Evolutionary conservation across 2,329 filamentous ascomycete species (phyloP).

Genomic region (Myriosclerotinia curreyana): DNA sequence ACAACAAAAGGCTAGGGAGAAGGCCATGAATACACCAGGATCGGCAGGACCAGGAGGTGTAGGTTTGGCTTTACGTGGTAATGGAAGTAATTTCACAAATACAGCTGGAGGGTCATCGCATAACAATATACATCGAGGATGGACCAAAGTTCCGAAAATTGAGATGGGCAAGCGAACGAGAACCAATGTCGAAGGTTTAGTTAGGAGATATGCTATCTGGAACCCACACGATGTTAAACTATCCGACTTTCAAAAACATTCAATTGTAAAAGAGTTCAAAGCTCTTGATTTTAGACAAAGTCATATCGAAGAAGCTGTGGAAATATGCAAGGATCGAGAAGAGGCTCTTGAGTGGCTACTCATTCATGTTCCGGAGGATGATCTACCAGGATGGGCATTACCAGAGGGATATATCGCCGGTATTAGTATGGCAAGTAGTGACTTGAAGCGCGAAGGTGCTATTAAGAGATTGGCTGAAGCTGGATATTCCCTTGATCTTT

Average conservation of each 20-base stretch:
- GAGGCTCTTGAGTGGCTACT: conserved; percentile 95
- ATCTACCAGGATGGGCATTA: conserved; percentile 87
- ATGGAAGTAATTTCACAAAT: conserved; percentile 36
- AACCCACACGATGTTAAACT: conserved; percentile 75
- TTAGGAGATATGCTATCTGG: conserved; percentile 79
- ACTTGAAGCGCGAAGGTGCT: conserved; percentile 76
- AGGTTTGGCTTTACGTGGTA: conserved; percentile 50
- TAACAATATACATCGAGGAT: conserved; percentile 59
- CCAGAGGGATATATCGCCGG: conserved; percentile 91
- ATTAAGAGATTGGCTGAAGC: conserved; percentile 77
- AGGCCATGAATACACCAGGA: conserved; percentile 61
- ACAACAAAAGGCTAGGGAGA: conserved; percentile 63
- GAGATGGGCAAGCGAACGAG: conserved; percentile 86
- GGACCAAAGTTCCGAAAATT: conserved; percentile 82
- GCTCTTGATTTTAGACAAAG: conserved; percentile 83
- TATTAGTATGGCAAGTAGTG: conserved; percentile 77
- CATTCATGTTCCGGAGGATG: conserved; percentile 95
- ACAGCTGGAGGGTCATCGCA: conserved; percentile 39
- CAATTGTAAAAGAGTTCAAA: conserved; percentile 69
- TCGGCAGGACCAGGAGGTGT: conserved; percentile 45
- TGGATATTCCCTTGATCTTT: conserved; percentile 83
- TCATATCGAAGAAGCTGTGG: conserved; percentile 83
- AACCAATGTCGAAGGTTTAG: conserved; percentile 71
- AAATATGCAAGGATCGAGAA: conserved; percentile 84
- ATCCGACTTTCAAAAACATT: conserved; percentile 52